Base-by-base conservation (phyloP, 2,329 filamentous ascomycete species). In the Lasiodiplodia gonubiensis region DNA sequence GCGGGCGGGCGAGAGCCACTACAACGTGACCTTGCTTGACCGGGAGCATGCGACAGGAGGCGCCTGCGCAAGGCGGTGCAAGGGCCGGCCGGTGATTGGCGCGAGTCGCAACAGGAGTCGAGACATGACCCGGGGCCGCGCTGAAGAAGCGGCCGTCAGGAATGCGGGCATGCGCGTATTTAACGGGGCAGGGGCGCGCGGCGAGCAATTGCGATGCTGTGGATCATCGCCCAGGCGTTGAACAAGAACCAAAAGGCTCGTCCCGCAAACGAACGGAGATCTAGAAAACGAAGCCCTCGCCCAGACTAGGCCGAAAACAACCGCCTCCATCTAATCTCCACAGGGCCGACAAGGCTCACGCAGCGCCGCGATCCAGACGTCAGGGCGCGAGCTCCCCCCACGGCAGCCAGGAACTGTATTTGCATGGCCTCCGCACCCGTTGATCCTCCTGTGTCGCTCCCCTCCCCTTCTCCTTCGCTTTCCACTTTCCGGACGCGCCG, bases 41-140 rank as follows among this genome's bases (percentile, higher is more conserved):
- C 61, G 54, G 61, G 60, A 53, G 60, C 60, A 64, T 64, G 60
- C 60, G 60, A 64, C 60, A 64, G 60, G 61, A 64, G 61, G 61
- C 61, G 61, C 18, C 48, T 51, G 61, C 49, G 51, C 49, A 35
- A 64, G 48, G 61, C 61, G 61, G 61, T 53, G 61, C 51, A 51
- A 51, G 46, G 59, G 46, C 42, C 61, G 61, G 30, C 33, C 35
- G 61, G 61, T 64, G 61, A 64, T 64, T 64, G 61, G 61, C 49
- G 49, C 42, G 59, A 21, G 59, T 61, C 59, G 59, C 42, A 49
- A 46, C 49, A 35, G 35, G 35, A 54, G 49, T 64, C 49, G 49
- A 64, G 61, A 64, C 61, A 64, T 64, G 61, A 54, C 48, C 61
- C 49, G 61, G 30, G 61, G 48, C 53, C 49, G 48, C 33, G 35